Evolutionary conservation across 106 monocot species (phyloP).

Genomic region (Narthecium ossifragum): DNA sequence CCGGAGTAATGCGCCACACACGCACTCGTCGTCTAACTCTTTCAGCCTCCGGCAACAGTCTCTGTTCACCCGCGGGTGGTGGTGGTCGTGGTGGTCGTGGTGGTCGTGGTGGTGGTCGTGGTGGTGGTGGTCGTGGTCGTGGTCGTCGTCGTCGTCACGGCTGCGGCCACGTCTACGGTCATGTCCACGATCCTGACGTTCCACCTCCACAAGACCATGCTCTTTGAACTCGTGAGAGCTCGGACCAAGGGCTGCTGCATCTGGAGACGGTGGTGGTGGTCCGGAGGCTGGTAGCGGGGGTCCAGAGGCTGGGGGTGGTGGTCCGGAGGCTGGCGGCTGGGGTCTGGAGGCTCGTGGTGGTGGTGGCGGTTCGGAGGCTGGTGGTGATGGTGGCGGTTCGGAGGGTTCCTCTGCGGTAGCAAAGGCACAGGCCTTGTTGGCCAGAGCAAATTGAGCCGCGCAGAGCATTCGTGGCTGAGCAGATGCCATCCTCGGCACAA

Average conservation of each 20-base stretch:
- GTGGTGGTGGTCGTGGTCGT: background rate
- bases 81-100: background rate
- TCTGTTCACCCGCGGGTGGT: background rate
- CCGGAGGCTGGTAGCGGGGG: no score
- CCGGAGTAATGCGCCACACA: background rate
- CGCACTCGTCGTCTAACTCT: constrained; percentile 6
- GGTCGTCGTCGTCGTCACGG: background rate
- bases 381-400: no score
- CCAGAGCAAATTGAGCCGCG: background rate
- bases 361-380: no score
- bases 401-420: background rate
- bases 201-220: no score
- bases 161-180: background rate
- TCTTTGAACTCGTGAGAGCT: background rate
- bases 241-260: background rate
- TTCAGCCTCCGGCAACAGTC: constrained; percentile 6
- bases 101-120: background rate
- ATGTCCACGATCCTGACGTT: no score
- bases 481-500: no score
- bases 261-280: no score
- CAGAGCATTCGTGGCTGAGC: no score
- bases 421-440: background rate
- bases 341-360: no score
- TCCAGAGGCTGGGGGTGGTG: no score
- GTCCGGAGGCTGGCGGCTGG: no score